Evolutionary conservation across 163 green algal species (phyloP).

Genomic region (Scenedesmus sp.): DNA sequence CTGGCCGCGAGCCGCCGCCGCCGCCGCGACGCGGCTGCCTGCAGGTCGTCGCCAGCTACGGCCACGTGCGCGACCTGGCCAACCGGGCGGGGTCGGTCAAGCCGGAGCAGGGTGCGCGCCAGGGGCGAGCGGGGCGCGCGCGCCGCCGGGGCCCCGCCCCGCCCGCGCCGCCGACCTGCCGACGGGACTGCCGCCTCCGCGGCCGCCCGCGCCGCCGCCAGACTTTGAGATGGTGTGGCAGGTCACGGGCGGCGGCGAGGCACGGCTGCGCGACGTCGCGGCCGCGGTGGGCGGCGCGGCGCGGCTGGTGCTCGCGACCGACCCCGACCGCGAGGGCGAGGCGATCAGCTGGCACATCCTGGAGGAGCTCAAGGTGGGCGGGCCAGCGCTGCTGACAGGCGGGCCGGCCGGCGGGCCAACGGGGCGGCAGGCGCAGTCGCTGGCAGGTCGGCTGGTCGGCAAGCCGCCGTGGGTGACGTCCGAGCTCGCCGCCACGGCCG

Average conservation of each 20-base stretch:
- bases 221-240: constrained; percentile 82
- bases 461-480: no score
- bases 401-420: no score
- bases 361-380: constrained; percentile 71
- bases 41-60: constrained; percentile 87
- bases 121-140: no score
- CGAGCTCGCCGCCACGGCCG: no score
- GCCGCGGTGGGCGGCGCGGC: constrained; percentile 39
- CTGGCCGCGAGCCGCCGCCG: background rate
- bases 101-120: constrained; percentile 38
- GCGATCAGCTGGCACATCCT: constrained; percentile 96
- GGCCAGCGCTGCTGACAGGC: no score
- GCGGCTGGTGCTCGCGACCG: constrained; percentile 88
- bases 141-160: no score
- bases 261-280: constrained; percentile 57
- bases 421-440: no score
- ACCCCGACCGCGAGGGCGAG: constrained; percentile 95
- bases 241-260: constrained; percentile 32
- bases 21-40: background rate
- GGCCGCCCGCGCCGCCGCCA: no score
- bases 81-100: constrained; percentile 68
- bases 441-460: no score
- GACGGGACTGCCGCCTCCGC: no score
- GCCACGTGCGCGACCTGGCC: constrained; percentile 91
- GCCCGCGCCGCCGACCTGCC: no score